phyloP scores from a whole-genome alignment of 345 rosid species.

The Populus tremula region DNA sequence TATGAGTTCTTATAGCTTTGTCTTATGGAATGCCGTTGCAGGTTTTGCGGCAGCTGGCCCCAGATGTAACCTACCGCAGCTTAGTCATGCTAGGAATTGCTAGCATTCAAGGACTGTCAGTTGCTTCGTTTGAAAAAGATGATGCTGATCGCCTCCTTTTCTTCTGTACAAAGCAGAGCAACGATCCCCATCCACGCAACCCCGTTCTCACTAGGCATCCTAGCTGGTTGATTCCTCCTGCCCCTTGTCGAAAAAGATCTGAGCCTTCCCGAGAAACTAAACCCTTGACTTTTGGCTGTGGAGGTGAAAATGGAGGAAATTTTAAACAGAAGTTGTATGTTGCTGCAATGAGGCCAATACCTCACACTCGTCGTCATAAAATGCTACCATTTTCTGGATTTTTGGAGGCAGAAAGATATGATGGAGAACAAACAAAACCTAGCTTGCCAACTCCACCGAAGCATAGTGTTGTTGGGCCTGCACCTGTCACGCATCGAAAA shows the following conservation, averaged over 20 bases:
- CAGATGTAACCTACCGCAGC: conserved; percentile 85
- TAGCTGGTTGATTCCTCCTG: conserved; percentile 79
- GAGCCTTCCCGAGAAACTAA: conserved; percentile 53
- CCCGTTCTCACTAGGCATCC: conserved; percentile 46
- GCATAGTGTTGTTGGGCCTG: conserved; percentile 47
- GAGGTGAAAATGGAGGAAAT: conserved; percentile 54
- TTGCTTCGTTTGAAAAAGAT: conserved; percentile 95
- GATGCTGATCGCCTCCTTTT: conserved; percentile 92
- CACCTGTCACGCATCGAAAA: conserved; percentile 68
- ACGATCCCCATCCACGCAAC: conserved; percentile 33
- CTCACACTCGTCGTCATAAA: conserved; percentile 71
- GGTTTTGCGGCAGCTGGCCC: conserved; percentile 93
- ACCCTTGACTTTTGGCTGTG: conserved; percentile 31
- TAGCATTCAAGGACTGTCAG: conserved; percentile 91
- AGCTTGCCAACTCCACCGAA: conserved; percentile 61
- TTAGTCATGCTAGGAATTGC: conserved; percentile 91
- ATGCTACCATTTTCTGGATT: conserved; percentile 76
- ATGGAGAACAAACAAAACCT: conserved; percentile 67
- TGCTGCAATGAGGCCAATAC: conserved; percentile 93
- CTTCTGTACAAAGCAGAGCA: conserved; percentile 54
- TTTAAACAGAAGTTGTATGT: conserved; percentile 44
- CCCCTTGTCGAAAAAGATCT: conserved; percentile 67
- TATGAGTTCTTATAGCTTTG: conserved; percentile 2
- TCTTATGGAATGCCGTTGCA: conserved; percentile 32
- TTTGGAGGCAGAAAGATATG: conserved; percentile 65